Evolutionary conservation across 768 basidiomycete species (phyloP).

Genomic region (Tricholoma bakamatsutake): DNA sequence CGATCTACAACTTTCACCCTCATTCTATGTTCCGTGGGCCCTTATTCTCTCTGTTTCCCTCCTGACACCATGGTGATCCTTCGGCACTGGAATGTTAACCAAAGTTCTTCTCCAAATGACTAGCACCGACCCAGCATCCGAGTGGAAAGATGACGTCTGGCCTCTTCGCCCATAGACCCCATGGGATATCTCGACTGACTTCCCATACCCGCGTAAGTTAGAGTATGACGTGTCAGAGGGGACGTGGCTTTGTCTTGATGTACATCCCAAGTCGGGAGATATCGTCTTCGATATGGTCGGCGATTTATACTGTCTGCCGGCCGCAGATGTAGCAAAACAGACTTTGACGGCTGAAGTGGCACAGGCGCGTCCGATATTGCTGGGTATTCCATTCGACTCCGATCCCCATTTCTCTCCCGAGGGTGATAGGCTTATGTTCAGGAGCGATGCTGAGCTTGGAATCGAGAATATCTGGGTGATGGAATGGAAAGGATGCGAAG

Average conservation of each 20-base stretch:
- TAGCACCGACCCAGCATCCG: conserved; percentile 25
- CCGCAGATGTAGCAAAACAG: conserved; percentile 21
- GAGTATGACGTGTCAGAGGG: conserved; percentile 68
- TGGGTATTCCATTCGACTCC: conserved; percentile 63
- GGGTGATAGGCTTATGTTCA: conserved; percentile 59
- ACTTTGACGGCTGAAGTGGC: conserved; percentile 12
- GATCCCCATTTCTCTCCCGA: conserved; percentile 70
- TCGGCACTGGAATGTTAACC: conserved; percentile 13
- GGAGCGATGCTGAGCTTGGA: conserved; percentile 68
- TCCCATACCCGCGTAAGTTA: conserved; percentile 57
- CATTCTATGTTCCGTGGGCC: conserved; percentile 25
- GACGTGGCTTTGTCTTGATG: conserved; percentile 72
- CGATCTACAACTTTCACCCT: conserved; percentile 13
- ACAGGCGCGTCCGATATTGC: conserved; percentile 52
- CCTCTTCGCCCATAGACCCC: conserved; percentile 52
- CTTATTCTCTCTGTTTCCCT: conserved; percentile 28
- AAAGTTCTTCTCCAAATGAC: conserved; percentile 13
- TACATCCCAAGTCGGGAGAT: conserved; percentile 63
- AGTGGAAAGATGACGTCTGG: conserved; percentile 51
- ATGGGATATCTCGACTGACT: conserved; percentile 79
- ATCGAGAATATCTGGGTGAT: conserved; percentile 73
- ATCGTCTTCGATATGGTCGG: conserved; percentile 73
- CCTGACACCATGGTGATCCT: conserved; percentile 28
- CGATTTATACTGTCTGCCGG: conserved; percentile 67
- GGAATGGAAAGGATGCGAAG: conserved; percentile 60